Evolutionary conservation across 2,329 filamentous ascomycete species (phyloP), one percentile per base, ranked within the genome.

Genomic region (Rhinocladiella mackenziei): DNA sequence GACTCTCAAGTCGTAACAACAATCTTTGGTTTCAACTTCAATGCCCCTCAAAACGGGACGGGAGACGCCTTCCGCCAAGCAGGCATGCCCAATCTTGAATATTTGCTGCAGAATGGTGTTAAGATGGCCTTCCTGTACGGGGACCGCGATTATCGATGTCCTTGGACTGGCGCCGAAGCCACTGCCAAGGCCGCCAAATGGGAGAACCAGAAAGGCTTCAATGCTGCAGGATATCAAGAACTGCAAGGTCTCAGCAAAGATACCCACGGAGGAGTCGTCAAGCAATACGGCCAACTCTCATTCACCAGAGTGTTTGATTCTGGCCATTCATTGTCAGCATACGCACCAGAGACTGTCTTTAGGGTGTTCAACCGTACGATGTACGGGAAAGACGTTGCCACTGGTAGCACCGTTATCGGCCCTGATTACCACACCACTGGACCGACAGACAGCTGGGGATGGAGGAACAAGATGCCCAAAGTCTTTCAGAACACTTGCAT

Each of bases 121-220:
- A 71, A 73, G 41, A 70, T 77, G 1, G 65, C 70, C 23, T 54
- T 76, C 35, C 60, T 75, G 38, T 76, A 75, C 54, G 74, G 75
- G 1, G 75, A 77, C 50, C 67, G 71, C 2, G 74, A 77, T 57
- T 76, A 65, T 52, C 67, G 70, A 2, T 75, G 73, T 56, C 75
- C 76, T 51, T 80, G 76, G 77, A 63, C 76, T 15, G 76, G 76
- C 6, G 77, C 75, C 33, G 75, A 80, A 55, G 59, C 64, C 4
- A 69, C 72, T 5, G 74, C 71, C 41, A 62, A 78, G 3, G 66
- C 66, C 1, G 65, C 78, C 26, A 63, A 72, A 6, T 73, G 75
- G 57, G 59, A 64, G 4, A 58, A 64, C 18, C 61, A 67, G 4
- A 57, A 63, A 4, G 56, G 62, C 2, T 80, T 80, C 62, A 62